Conservation (phyloP, 108 stramenopile species). For the Pseudonitzschia delicatissima region DNA sequence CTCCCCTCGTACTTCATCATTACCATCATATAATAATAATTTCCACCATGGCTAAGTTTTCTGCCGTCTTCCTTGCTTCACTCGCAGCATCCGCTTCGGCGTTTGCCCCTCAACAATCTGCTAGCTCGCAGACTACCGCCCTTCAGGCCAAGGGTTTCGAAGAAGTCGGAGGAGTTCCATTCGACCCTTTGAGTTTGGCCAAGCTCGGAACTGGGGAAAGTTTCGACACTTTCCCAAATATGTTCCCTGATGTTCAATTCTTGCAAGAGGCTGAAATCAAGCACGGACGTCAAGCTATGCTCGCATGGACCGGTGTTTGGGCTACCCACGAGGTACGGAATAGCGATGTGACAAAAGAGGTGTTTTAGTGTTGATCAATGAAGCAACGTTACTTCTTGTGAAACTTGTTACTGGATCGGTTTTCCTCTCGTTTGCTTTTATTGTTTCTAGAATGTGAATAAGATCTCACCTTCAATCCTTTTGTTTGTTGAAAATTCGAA, state of each 20-base stretch:
- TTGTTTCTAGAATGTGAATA: background rate
- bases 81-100: slow-evolving; percentile 47
- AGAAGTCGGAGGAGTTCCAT: slow-evolving; percentile 48
- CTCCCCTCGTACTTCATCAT: too few species aligned
- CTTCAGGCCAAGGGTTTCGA: slow-evolving; percentile 46
- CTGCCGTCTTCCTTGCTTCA: slow-evolving; percentile 38
- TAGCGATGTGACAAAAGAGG: background rate
- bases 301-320: slow-evolving; percentile 90
- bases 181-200: slow-evolving; percentile 58
- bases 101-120: slow-evolving; percentile 45
- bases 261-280: slow-evolving; percentile 92
- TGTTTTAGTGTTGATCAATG: background rate
- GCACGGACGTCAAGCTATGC: slow-evolving; percentile 89
- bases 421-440: background rate
- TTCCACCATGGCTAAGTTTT: slow-evolving; percentile 50
- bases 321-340: slow-evolving; percentile 58
- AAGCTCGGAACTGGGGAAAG: slow-evolving; percentile 51
- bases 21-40: background rate
- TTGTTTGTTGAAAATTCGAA: too few species aligned
- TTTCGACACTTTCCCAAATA: slow-evolving; percentile 85
- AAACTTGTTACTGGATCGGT: background rate
- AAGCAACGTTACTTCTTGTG: background rate
- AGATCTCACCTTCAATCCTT: background rate
- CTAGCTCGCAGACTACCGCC: slow-evolving; percentile 18
- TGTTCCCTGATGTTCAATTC: slow-evolving; percentile 87